Evolutionary conservation across 768 basidiomycete genomes (phyloP).

Genomic region (Suillus occidentalis): DNA sequence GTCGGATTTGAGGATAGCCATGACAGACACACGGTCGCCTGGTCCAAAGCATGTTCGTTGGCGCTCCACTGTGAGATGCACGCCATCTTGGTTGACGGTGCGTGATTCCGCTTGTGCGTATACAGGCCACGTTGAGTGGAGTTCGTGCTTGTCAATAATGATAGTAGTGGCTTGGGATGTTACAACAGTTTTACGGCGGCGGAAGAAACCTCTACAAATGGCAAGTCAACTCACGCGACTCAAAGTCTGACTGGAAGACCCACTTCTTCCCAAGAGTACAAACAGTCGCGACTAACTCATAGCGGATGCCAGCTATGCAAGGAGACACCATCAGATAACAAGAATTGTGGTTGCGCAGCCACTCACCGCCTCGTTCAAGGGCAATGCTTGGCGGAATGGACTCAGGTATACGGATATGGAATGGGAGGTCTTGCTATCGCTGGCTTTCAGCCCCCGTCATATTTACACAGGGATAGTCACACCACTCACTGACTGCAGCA

Average conservation of each 20-base stretch:
- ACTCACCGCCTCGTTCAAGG: slow-evolving; percentile 70
- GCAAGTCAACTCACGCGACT: slow-evolving; percentile 6
- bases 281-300: slow-evolving; percentile 86
- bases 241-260: slow-evolving; percentile 19
- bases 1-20: slow-evolving; percentile 73
- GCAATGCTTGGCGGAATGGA: slow-evolving; percentile 85
- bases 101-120: slow-evolving; percentile 79
- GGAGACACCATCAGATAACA: background rate
- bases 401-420: slow-evolving; percentile 90
- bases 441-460: slow-evolving; percentile 1
- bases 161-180: slow-evolving; percentile 68
- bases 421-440: slow-evolving; percentile 80
- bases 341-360: background rate
- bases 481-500: slow-evolving; percentile 60
- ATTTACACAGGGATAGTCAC: slow-evolving; percentile 3
- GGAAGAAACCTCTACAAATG: slow-evolving; percentile 68
- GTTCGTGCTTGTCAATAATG: slow-evolving; percentile 89
- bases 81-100: slow-evolving; percentile 61
- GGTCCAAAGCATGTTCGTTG: slow-evolving; percentile 82
- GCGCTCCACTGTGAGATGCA: slow-evolving; percentile 76
- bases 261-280: slow-evolving; percentile 87
- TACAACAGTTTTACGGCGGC: slow-evolving; percentile 72
- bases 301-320: slow-evolving; percentile 72
- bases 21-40: slow-evolving; percentile 74
- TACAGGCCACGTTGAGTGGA: slow-evolving; percentile 92